Evolutionary conservation across 148 eudicot species (phyloP).

Genomic region (Heliamphora exappendiculata): DNA sequence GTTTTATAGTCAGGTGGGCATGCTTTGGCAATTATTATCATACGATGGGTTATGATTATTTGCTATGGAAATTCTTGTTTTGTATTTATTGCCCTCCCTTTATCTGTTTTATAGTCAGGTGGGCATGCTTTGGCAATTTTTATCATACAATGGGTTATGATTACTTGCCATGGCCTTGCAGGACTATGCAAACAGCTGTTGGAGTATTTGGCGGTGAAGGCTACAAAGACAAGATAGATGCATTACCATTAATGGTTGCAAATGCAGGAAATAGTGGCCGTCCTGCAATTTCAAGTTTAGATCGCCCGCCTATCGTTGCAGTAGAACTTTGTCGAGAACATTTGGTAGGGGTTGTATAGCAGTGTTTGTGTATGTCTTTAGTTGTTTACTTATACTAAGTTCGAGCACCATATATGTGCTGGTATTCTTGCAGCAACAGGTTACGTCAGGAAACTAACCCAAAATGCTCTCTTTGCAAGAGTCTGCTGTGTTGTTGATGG

Average conservation of each 20-base stretch:
- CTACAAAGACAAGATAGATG: conserved; percentile 59
- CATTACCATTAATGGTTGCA: conserved; percentile 79
- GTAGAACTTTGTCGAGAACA: conserved; percentile 93
- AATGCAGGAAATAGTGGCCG: conserved; percentile 78
- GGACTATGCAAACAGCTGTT: conserved; percentile 97
- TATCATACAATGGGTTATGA: not conserved
- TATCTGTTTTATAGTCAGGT: not conserved
- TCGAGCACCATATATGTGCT: not conserved
- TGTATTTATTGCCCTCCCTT: not conserved
- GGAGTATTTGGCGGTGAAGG: conserved; percentile 96
- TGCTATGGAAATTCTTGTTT: not conserved
- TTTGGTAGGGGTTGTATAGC: conserved; percentile 40
- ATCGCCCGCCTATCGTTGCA: conserved; percentile 76
- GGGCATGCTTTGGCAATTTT: not conserved
- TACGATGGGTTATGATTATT: not conserved
- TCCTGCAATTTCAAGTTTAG: conserved; percentile 87
- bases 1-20: not conserved
- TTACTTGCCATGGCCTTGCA: conserved; percentile 24
- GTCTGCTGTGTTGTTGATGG: not conserved
- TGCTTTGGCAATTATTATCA: not conserved
- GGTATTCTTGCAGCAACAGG: not conserved
- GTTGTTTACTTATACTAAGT: not conserved
- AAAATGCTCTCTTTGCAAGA: not conserved
- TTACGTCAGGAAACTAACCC: not conserved
- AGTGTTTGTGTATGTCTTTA: not conserved